A percentile compares a stretch with the other conserved stretches of the same genome.
These are phyloP conservation scores for Dendrobium huoshanense DNA, from an alignment of 106 monocot species.

Conservation along the genomic window DNA sequence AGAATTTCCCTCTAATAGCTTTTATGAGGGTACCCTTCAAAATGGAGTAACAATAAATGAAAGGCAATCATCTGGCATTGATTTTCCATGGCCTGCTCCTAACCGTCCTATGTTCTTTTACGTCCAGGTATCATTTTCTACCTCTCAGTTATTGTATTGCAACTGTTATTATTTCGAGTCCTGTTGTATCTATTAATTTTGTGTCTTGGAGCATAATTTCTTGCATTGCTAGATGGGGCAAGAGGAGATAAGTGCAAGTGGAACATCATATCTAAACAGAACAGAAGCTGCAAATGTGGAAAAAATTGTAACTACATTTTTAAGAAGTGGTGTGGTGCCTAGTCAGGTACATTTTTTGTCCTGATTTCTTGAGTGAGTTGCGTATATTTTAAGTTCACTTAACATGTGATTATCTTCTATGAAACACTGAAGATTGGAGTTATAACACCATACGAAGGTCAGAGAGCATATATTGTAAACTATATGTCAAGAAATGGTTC, in stretches of 20 bases:
- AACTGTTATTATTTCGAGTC: neutral
- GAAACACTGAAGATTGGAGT: conserved; percentile 75
- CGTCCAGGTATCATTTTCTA: conserved; percentile 66
- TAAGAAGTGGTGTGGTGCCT: conserved; percentile 91
- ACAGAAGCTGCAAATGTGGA: conserved; percentile 99
- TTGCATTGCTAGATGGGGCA: conserved; percentile 78
- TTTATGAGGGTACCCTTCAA: conserved; percentile 98
- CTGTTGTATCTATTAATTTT: neutral
- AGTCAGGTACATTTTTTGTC: conserved; percentile 60
- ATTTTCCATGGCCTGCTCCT: conserved; percentile 98
- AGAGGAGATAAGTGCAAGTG: conserved; percentile 99
- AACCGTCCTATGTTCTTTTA: conserved; percentile 99
- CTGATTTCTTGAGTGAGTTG: neutral
- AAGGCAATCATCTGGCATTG: conserved; percentile 79
- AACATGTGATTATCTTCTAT: neutral
- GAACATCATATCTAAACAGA: conserved; percentile 95
- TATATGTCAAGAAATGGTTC: conserved; percentile 99
- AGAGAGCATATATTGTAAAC: conserved; percentile 96
- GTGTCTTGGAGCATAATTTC: neutral
- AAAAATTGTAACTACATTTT: conserved; percentile 95
- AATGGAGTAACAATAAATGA: conserved; percentile 98
- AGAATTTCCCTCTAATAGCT: conserved; percentile 97
- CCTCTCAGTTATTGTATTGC: neutral
- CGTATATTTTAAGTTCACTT: neutral
- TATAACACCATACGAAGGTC: conserved; percentile 99